Percentiles rank a stretch among this genome's conserved stretches.
Conservation (phyloP, 225 moss, liverwort and hornwort species). For the Thuidium tamariscinum region DNA sequence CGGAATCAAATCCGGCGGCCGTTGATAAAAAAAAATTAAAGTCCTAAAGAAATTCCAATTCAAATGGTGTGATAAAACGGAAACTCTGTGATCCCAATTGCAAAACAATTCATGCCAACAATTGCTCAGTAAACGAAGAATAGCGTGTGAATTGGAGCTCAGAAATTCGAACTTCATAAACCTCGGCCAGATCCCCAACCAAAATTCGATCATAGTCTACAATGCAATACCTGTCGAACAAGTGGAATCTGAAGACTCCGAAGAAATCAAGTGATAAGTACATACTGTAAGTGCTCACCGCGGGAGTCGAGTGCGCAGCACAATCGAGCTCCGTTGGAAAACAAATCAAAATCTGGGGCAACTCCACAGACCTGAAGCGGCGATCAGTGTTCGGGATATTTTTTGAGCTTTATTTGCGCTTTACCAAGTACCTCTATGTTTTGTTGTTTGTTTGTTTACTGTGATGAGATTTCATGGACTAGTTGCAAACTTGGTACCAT, state of each 20-base stretch:
- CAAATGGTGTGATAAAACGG: background rate
- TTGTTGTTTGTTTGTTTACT: too few species aligned
- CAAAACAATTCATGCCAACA: background rate
- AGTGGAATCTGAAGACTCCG: background rate
- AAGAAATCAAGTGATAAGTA: background rate
- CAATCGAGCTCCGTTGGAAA: too few species aligned
- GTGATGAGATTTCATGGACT: too few species aligned
- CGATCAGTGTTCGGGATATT: background rate
- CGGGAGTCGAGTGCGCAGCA: background rate
- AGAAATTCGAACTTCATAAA: background rate
- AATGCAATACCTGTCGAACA: background rate
- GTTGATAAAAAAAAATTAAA: background rate
- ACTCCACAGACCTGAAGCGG: too few species aligned
- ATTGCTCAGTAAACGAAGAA: background rate
- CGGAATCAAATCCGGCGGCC: background rate
- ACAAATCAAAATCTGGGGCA: background rate
- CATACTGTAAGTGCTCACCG: background rate
- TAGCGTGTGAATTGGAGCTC: background rate
- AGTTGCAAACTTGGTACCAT: too few species aligned
- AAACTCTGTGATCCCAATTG: too few species aligned
- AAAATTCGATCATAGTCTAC: background rate
- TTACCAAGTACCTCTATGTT: too few species aligned
- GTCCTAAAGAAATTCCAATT: background rate
- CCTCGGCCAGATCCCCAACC: background rate
- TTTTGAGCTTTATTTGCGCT: background rate